Percentiles rank a stretch among this genome's conserved stretches.
Conservation (phyloP, 257 asterid genomes). For the Nicotiana sylvestris region DNA sequence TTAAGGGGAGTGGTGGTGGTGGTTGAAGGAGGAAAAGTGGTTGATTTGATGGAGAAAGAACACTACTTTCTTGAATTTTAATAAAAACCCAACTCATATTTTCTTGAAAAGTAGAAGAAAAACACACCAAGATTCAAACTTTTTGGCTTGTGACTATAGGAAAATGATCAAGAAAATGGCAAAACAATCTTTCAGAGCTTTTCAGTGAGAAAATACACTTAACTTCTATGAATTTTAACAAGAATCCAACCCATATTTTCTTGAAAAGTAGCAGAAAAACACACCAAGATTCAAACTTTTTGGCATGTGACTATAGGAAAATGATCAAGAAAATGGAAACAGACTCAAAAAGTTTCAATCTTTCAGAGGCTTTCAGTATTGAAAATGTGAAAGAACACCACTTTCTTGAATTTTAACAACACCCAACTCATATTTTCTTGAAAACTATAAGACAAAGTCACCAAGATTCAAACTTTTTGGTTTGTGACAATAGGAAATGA, state of each 20-base stretch:
- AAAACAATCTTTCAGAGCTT: background rate
- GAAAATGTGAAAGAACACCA: conserved; percentile 40
- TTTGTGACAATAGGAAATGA: background rate
- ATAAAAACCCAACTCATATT: conserved; percentile 30
- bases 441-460: conserved; percentile 3
- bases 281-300: background rate
- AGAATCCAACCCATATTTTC: background rate
- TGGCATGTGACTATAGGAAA: background rate
- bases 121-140: conserved; percentile 17
- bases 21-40: conserved; percentile 40
- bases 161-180: background rate
- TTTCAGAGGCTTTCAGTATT: conserved; percentile 1
- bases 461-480: conserved; percentile 26
- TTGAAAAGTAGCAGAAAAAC: background rate
- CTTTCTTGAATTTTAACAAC: conserved; percentile 30
- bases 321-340: no score
- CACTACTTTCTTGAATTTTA: conserved; percentile 33
- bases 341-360: background rate
- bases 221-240: background rate
- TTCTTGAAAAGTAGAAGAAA: conserved; percentile 9
- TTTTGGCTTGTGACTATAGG: background rate
- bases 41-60: conserved; percentile 47
- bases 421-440: conserved; percentile 30
- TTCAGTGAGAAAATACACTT: background rate
- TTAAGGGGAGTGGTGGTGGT: conserved; percentile 38